A percentile compares a stretch with the other conserved stretches of the same genome.
These are phyloP conservation scores for Solanum chacoense DNA, from an alignment of 305 asterid species.

Conservation along the genomic window DNA sequence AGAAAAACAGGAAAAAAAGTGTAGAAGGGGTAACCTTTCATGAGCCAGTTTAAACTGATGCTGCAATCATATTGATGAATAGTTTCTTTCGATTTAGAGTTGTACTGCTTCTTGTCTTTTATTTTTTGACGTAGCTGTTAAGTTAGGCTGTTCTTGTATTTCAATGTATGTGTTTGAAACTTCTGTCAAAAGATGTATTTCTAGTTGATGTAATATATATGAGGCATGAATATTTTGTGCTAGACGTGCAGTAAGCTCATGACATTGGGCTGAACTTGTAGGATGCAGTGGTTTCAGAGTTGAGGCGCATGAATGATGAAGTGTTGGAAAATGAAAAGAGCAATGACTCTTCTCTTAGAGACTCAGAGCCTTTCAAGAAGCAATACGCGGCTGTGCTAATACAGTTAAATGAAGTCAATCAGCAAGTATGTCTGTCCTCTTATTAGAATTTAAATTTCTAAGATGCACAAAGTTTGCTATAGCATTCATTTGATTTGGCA, in stretches of 20 bases:
- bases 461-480: background rate
- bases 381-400: conserved; percentile 65
- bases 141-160: background rate
- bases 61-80: background rate
- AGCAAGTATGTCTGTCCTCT: conserved; percentile 39
- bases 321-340: conserved; percentile 41
- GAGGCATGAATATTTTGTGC: background rate
- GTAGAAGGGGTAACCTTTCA: background rate
- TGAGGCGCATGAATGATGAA: conserved; percentile 70
- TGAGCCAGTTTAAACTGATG: background rate
- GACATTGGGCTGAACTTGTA: conserved; percentile 14
- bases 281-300: conserved; percentile 79
- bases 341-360: conserved; percentile 46
- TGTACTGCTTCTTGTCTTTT: background rate
- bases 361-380: conserved; percentile 55
- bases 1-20: background rate
- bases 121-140: background rate
- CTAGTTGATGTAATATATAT: background rate
- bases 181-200: background rate
- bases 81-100: background rate
- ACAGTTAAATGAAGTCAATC: conserved; percentile 55
- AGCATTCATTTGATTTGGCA: conserved; percentile 18
- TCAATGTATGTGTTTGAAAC: background rate
- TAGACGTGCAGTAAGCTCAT: conserved; percentile 10
- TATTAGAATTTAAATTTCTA: background rate